These are phyloP conservation scores for Eucalyptus brandiana DNA, from an alignment of 345 rosid species.

Conservation along the genomic window DNA sequence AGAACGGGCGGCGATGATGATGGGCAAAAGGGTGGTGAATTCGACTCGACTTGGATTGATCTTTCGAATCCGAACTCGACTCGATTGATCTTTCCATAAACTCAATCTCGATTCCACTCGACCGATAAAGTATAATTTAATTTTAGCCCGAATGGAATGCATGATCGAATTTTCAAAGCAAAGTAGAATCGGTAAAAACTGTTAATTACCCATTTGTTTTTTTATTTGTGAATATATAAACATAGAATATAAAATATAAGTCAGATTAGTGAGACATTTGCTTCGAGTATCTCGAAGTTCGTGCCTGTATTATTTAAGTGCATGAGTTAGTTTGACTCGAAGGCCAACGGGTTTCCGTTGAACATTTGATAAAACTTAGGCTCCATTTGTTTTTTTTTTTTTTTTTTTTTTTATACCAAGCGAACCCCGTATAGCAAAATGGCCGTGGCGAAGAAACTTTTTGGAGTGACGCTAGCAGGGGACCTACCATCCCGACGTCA, in stretches of 20 bases:
- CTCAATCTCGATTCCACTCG: background rate
- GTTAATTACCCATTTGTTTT: background rate
- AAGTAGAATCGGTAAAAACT: accelerated
- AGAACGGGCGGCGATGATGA: background rate
- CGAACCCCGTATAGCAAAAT: too few relatives aligned
- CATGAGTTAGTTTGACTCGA: accelerated
- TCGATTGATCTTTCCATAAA: background rate
- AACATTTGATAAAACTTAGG: too few relatives aligned
- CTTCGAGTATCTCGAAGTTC: too few relatives aligned
- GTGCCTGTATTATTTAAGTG: too few relatives aligned
- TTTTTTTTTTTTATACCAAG: too few relatives aligned
- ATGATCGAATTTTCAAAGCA: background rate
- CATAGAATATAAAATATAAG: background rate
- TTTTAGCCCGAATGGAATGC: background rate
- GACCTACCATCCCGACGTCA: too few relatives aligned
- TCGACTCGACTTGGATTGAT: background rate
- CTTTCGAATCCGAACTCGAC: background rate
- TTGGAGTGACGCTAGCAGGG: too few relatives aligned
- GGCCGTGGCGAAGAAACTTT: too few relatives aligned
- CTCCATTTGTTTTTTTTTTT: too few relatives aligned
- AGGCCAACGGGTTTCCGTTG: too few relatives aligned
- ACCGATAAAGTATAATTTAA: accelerated
- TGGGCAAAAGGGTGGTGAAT: too few relatives aligned
- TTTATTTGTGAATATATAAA: background rate
- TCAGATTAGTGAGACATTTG: accelerated